Evolutionary conservation across 805 yeast species (phyloP).

Genomic region (Starmerella bombicola): DNA sequence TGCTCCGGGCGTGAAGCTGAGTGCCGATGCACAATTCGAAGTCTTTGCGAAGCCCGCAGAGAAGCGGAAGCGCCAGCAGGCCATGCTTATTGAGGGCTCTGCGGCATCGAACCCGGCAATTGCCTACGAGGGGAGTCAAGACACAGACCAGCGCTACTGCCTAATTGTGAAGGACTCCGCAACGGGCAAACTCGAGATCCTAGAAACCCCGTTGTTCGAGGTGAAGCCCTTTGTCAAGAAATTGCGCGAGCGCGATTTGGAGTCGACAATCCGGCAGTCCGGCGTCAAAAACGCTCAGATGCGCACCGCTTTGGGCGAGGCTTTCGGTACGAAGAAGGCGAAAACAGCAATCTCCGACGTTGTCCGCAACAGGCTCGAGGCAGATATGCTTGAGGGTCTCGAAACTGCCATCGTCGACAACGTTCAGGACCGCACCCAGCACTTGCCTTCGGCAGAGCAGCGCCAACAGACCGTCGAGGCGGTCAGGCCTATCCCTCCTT

Average conservation of each 20-base stretch:
- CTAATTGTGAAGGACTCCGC: conserved; percentile 67
- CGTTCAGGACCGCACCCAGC: conserved; percentile 55
- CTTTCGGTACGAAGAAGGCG: conserved; percentile 94
- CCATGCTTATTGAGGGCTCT: conserved; percentile 56
- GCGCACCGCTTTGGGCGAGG: conserved; percentile 82
- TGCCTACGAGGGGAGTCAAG: conserved; percentile 51
- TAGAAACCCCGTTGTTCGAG: conserved; percentile 49
- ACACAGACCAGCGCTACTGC: conserved; percentile 41
- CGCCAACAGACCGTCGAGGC: conserved; percentile 44
- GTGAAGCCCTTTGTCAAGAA: conserved; percentile 53
- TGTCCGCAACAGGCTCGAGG: conserved; percentile 75
- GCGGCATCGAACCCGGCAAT: conserved; percentile 38
- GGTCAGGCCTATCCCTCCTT: conserved; percentile 75
- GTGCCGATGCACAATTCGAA: conserved; percentile 49
- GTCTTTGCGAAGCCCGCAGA: conserved; percentile 36
- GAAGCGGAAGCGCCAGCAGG: conserved; percentile 27
- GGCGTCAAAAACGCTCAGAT: conserved; percentile 40
- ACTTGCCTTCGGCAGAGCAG: conserved; percentile 59
- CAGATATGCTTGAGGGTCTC: conserved; percentile 59
- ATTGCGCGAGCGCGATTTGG: conserved; percentile 42
- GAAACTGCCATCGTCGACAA: conserved; percentile 75
- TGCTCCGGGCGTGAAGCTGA: conserved; percentile 58
- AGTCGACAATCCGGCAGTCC: conserved; percentile 52
- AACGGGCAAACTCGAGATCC: conserved; percentile 51
- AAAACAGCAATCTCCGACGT: conserved; percentile 74